Evolutionary conservation across 805 yeast species (phyloP).

Genomic region (Lipomyces orientalis): DNA sequence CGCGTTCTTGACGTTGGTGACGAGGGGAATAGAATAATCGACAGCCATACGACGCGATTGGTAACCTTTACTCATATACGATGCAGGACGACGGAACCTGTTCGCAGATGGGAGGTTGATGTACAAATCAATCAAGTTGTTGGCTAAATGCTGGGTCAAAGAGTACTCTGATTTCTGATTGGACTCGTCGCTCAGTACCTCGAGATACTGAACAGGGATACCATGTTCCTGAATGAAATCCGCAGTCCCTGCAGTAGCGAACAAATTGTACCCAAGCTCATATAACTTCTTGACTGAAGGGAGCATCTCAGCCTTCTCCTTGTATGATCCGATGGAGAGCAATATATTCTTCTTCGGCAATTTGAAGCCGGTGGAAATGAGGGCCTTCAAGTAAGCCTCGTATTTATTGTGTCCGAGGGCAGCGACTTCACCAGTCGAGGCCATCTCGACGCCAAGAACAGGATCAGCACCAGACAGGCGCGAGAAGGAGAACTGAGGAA

Average conservation of each 20-base stretch:
- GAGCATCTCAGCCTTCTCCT: constrained; percentile 91
- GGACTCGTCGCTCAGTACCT: constrained; percentile 58
- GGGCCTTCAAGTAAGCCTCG: constrained; percentile 94
- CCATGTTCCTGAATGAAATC: constrained; percentile 96
- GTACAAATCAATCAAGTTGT: constrained; percentile 93
- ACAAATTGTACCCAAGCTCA: constrained; percentile 85
- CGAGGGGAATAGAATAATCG: constrained; percentile 96
- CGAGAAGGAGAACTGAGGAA: constrained; percentile 96
- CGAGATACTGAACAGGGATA: constrained; percentile 92
- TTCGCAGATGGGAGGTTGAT: constrained; percentile 96
- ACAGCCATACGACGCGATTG: constrained; percentile 99
- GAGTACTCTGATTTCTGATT: constrained; percentile 91
- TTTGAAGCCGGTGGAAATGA: constrained; percentile 93
- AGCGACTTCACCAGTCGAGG: constrained; percentile 99
- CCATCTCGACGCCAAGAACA: constrained; percentile 97
- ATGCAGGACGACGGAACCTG: constrained; percentile 98
- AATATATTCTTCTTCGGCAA: constrained; percentile 93
- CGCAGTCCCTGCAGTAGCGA: constrained; percentile 99
- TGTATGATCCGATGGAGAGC: constrained; percentile 93
- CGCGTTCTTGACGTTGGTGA: constrained; percentile 97
- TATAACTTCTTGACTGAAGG: constrained; percentile 83
- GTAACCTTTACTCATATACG: constrained; percentile 96
- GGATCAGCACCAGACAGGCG: constrained; percentile 98
- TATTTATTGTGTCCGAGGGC: constrained; percentile 94
- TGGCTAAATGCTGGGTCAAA: constrained; percentile 93